Conservation (phyloP, 1,139 yeast species). For the Debaryomycetaceae sp. region DNA sequence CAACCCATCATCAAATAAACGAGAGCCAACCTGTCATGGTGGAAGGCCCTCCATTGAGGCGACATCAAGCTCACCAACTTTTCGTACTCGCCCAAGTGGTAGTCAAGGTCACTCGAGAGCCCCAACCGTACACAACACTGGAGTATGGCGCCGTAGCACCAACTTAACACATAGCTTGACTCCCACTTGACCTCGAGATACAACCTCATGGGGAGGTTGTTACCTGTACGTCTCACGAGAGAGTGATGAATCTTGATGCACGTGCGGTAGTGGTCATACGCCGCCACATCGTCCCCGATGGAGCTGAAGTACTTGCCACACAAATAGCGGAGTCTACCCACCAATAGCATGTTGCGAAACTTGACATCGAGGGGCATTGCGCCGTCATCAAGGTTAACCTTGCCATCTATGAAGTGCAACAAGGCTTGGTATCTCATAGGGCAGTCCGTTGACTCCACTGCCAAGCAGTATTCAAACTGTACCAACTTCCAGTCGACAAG, state of each 20-base stretch:
- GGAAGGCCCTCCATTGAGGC: slow-evolving; percentile 26
- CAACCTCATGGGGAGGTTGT: slow-evolving; percentile 18
- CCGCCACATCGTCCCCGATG: slow-evolving; percentile 15
- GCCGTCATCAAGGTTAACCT: slow-evolving; percentile 21
- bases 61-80: slow-evolving; percentile 25
- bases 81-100: slow-evolving; percentile 44
- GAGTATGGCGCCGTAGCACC: slow-evolving; percentile 32
- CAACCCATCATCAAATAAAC: slow-evolving; percentile 14
- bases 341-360: slow-evolving; percentile 28
- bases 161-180: slow-evolving; percentile 27
- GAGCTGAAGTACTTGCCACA: slow-evolving; percentile 19
- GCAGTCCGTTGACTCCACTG: slow-evolving; percentile 15
- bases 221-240: slow-evolving; percentile 31
- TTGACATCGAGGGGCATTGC: slow-evolving; percentile 20
- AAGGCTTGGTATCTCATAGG: slow-evolving; percentile 20
- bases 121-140: slow-evolving; percentile 42
- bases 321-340: slow-evolving; percentile 32
- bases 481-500: slow-evolving; percentile 25
- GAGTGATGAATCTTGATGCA: slow-evolving; percentile 41
- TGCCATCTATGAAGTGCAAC: slow-evolving; percentile 20
- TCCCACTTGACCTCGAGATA: slow-evolving; percentile 30
- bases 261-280: slow-evolving; percentile 29
- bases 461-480: slow-evolving; percentile 25
- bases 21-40: slow-evolving; percentile 17
- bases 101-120: slow-evolving; percentile 48